These are phyloP conservation scores for Agrostemma githago DNA, from an alignment of 148 eudicot genomes.

Conservation along the genomic window DNA sequence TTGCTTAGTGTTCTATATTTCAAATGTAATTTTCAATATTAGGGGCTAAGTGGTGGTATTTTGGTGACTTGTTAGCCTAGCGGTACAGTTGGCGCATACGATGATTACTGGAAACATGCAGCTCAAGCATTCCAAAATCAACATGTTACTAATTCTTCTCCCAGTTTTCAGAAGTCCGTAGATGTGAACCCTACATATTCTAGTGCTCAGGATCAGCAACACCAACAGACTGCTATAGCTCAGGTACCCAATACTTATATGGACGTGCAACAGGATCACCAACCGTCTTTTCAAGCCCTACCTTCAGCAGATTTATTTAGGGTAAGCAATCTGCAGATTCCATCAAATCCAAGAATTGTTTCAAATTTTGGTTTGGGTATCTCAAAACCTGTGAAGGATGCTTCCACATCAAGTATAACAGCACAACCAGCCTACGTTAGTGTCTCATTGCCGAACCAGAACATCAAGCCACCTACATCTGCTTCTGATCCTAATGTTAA, in stretches of 20 bases:
- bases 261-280: slow-evolving; percentile 42
- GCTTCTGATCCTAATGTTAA: slow-evolving; percentile 61
- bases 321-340: slow-evolving; percentile 74
- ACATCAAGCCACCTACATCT: slow-evolving; percentile 43
- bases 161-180: slow-evolving; percentile 46
- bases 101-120: slow-evolving; percentile 71
- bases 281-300: slow-evolving; percentile 45
- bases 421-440: slow-evolving; percentile 84
- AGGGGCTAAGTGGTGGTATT: not conserved
- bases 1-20: slow-evolving; percentile 1
- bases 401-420: slow-evolving; percentile 39
- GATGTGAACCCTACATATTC: slow-evolving; percentile 45
- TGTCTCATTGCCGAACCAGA: slow-evolving; percentile 57
- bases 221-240: slow-evolving; percentile 37
- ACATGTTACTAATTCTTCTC: slow-evolving; percentile 31
- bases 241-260: slow-evolving; percentile 46
- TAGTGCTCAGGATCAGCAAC: slow-evolving; percentile 60
- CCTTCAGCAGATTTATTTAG: slow-evolving; percentile 54
- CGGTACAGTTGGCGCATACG: slow-evolving; percentile 40
- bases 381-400: slow-evolving; percentile 52
- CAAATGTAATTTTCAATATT: not conserved
- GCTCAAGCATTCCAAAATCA: slow-evolving; percentile 50
- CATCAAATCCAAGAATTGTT: slow-evolving; percentile 87
- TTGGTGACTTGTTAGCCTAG: slow-evolving; percentile 48
- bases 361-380: slow-evolving; percentile 52